Percentiles rank a stretch among this genome's conserved stretches.
These are phyloP conservation scores for Dioscorea zingiberensis DNA, from an alignment of 106 monocot species.

Conservation along the genomic window DNA sequence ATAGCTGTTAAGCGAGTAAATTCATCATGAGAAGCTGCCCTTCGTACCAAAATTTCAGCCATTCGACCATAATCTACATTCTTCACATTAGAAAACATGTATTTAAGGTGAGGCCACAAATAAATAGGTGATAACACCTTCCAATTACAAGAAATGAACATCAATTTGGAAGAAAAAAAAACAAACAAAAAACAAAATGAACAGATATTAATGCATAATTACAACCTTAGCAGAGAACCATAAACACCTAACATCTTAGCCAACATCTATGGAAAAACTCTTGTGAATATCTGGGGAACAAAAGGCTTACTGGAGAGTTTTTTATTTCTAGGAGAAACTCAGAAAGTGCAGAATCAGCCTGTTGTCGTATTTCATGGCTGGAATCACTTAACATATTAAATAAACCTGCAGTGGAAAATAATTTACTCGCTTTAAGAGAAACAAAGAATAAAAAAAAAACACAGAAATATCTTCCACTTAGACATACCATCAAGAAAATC, in stretches of 20 bases:
- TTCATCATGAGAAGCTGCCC: conserved; percentile 81
- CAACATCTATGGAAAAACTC: too few species aligned
- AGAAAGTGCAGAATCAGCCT: conserved; percentile 97
- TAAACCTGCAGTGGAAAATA: conserved; percentile 44
- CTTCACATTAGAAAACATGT: conserved; percentile 34
- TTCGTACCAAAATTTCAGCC: conserved; percentile 96
- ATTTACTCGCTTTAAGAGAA: neutral
- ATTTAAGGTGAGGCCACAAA: too few species aligned
- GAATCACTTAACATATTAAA: conserved; percentile 99
- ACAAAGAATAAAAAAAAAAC: too few species aligned
- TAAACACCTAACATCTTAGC: too few species aligned
- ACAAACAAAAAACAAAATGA: too few species aligned
- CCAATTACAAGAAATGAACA: too few species aligned
- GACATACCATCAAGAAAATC: conserved; percentile 96
- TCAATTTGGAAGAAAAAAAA: too few species aligned
- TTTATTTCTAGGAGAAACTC: conserved; percentile 99
- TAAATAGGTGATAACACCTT: too few species aligned
- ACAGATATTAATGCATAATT: too few species aligned
- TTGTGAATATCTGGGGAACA: neutral
- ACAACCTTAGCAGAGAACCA: too few species aligned
- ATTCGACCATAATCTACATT: conserved; percentile 99
- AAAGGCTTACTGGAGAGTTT: conserved; percentile 83
- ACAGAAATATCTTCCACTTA: too few species aligned
- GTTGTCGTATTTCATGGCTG: conserved; percentile 96
- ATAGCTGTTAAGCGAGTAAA: conserved; percentile 94